Evolutionary conservation across 257 asterid genomes (phyloP).

Genomic region (Rhazya stricta): DNA sequence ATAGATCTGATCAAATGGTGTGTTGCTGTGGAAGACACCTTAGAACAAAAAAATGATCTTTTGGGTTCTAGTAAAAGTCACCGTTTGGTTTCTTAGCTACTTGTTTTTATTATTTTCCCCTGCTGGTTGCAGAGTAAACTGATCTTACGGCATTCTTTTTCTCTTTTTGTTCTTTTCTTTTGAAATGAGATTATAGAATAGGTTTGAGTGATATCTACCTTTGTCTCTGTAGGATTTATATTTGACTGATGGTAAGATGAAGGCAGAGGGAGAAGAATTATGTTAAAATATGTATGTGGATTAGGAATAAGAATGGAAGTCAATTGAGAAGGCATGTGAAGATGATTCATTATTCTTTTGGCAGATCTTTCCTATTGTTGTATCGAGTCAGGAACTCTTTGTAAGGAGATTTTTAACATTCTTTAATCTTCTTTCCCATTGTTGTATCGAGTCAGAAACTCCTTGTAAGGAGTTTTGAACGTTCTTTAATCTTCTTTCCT

Average conservation of each 20-base stretch:
- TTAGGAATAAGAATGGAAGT: background rate
- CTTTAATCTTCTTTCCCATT: background rate
- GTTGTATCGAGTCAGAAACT: background rate
- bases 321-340: background rate
- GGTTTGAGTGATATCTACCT: too few relatives aligned
- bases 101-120: too few relatives aligned
- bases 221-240: too few relatives aligned
- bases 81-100: too few relatives aligned
- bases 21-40: too few relatives aligned
- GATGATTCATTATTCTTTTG: background rate
- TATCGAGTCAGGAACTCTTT: background rate
- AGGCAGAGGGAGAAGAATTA: background rate
- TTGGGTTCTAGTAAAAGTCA: too few relatives aligned
- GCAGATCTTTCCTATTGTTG: background rate
- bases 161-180: background rate
- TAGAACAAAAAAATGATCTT: too few relatives aligned
- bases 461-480: background rate
- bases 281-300: background rate
- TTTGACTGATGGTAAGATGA: too few relatives aligned
- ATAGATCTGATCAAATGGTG: too few relatives aligned
- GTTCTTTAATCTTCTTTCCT: background rate
- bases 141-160: background rate
- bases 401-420: background rate
- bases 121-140: too few relatives aligned
- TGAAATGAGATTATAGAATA: background rate